Conservation (phyloP, 2,329 filamentous ascomycete species). For the Epichloe hybrida region DNA sequence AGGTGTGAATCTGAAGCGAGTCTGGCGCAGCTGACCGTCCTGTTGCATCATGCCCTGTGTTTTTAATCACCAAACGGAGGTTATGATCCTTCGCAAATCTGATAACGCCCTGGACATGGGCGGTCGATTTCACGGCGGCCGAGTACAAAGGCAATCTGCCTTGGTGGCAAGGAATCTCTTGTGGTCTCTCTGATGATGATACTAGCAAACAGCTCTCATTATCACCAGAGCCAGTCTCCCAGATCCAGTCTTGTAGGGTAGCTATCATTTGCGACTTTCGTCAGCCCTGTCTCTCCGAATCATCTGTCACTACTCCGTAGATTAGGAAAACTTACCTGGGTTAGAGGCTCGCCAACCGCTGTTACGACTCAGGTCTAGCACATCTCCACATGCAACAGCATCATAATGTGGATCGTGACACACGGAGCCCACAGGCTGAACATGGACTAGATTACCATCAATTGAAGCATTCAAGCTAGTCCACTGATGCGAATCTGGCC, state of each 20-base stretch:
- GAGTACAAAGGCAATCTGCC: neutral
- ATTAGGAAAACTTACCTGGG: no score
- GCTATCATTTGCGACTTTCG: no score
- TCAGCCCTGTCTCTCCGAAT: no score
- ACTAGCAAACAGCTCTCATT: neutral
- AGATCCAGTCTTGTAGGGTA: neutral
- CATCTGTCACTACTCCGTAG: no score
- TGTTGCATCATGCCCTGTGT: neutral
- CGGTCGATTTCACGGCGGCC: neutral
- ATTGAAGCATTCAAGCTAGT: no score
- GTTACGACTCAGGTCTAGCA: no score
- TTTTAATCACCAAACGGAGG: neutral
- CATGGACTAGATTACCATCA: no score
- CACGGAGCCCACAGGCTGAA: no score
- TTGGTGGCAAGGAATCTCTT: neutral
- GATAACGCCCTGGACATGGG: neutral
- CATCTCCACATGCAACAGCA: no score
- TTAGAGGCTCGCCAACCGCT: no score
- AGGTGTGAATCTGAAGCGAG: slow-evolving; percentile 2
- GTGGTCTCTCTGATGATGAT: neutral
- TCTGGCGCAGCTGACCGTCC: neutral
- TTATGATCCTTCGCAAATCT: neutral
- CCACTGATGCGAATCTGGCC: no score
- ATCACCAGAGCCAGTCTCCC: neutral
- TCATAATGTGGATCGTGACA: no score